Evolutionary conservation across 768 basidiomycete genomes (phyloP).

Genomic region (Glaciozyma martinii): DNA sequence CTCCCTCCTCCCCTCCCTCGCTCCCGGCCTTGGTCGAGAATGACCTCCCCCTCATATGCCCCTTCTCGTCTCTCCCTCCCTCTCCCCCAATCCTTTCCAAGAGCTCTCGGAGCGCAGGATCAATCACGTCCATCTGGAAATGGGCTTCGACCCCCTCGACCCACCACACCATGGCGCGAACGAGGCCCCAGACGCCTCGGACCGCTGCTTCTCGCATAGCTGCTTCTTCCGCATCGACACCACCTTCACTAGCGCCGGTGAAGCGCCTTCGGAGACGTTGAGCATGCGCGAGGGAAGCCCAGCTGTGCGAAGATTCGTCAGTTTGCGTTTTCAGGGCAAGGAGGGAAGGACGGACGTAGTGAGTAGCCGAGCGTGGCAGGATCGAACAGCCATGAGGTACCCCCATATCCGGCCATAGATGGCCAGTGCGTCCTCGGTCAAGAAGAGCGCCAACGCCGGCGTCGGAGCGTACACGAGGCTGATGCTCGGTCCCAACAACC

Average conservation of each 20-base stretch:
- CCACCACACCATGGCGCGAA: not conserved
- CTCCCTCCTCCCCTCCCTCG: not conserved
- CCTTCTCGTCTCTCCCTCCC: not conserved
- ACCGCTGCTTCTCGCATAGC: not conserved
- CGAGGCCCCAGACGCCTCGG: not conserved
- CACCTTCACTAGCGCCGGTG: not conserved
- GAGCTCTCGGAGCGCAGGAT: not conserved
- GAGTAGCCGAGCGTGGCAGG: not conserved
- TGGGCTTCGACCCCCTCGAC: conserved; percentile 2
- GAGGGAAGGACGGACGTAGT: not conserved
- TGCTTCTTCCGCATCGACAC: not conserved
- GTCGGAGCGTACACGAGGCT: not conserved
- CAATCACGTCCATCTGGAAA: not conserved
- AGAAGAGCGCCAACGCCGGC: not conserved
- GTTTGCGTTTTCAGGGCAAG: not conserved
- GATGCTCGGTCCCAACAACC: not conserved
- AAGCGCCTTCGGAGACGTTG: not conserved
- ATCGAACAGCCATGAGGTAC: not conserved
- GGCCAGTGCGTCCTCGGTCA: not conserved
- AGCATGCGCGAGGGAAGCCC: not conserved
- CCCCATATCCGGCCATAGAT: not conserved
- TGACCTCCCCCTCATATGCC: not conserved
- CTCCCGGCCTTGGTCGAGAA: not conserved
- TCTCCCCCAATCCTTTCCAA: not conserved
- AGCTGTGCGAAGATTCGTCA: not conserved